These are phyloP conservation scores for Scalesia atractyloides DNA, from an alignment of 129 eudicot species.

Conservation along the genomic window DNA sequence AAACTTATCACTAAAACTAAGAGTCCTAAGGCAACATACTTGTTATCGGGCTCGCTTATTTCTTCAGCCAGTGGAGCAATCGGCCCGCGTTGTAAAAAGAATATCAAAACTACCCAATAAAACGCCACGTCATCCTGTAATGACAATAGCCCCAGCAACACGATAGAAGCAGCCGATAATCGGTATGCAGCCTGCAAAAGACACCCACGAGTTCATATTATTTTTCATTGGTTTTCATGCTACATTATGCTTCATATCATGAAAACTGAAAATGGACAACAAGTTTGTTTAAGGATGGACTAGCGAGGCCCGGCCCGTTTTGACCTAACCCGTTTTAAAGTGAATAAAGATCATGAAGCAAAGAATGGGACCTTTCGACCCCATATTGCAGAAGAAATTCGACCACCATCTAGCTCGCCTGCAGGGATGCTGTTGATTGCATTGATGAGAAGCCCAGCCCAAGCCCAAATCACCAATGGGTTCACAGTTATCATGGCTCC, in stretches of 20 bases:
- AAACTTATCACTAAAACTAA: conserved; percentile 74
- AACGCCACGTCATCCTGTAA: conserved; percentile 86
- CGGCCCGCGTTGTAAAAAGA: conserved; percentile 94
- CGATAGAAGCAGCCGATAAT: conserved; percentile 67
- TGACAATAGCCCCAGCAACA: conserved; percentile 79
- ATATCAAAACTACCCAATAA: conserved; percentile 89
- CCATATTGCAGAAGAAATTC: conserved; percentile 90
- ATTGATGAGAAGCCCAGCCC: conserved; percentile 98
- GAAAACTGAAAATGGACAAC: too few relatives aligned
- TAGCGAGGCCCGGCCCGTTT: too few relatives aligned
- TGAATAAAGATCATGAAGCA: too few relatives aligned
- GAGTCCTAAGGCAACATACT: conserved; percentile 66
- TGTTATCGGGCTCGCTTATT: conserved; percentile 73
- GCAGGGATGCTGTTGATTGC: conserved; percentile 99
- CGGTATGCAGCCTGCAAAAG: conserved; percentile 69
- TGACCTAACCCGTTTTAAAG: too few relatives aligned
- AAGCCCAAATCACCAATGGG: conserved; percentile 91
- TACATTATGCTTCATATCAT: too few relatives aligned
- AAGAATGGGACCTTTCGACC: conserved; percentile 69
- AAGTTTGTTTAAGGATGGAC: too few relatives aligned
- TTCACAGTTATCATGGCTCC: conserved; percentile 75
- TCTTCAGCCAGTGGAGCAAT: conserved; percentile 91
- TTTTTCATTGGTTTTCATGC: too few relatives aligned
- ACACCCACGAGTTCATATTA: not conserved
- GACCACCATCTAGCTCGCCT: conserved; percentile 98